Evolutionary conservation across 2,329 filamentous ascomycete genomes (phyloP).

Genomic region (Colletotrichum destructivum): DNA sequence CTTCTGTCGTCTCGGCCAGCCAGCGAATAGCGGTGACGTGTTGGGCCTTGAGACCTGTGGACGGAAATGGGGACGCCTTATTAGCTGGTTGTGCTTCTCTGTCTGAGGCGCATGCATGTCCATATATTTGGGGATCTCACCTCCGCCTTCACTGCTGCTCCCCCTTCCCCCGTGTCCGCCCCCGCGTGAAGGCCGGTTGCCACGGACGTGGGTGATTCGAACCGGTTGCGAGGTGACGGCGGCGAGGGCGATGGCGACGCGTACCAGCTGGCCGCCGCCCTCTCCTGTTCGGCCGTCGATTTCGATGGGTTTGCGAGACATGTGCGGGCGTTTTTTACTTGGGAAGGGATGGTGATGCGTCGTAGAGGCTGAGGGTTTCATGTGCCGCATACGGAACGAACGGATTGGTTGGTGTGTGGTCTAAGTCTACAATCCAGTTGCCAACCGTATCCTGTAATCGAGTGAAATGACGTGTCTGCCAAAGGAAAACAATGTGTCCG

Average conservation of each 20-base stretch:
- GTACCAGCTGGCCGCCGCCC: conserved; percentile 74
- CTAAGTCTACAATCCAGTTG: not conserved
- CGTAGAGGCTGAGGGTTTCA: not conserved
- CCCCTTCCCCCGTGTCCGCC: conserved; percentile 48
- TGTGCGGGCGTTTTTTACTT: not conserved
- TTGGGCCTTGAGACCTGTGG: conserved; percentile 71
- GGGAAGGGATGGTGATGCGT: not conserved
- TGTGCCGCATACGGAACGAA: not conserved
- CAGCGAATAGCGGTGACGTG: conserved; percentile 71
- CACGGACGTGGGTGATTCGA: conserved; percentile 68
- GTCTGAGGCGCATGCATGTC: not conserved
- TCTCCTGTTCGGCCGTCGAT: conserved; percentile 73
- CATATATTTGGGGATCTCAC: not conserved
- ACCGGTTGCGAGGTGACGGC: conserved; percentile 69
- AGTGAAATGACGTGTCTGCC: no score
- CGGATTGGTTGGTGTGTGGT: not conserved
- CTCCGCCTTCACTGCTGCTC: conserved; percentile 25
- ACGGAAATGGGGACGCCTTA: not conserved
- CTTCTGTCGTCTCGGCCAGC: conserved; percentile 67
- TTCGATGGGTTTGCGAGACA: conserved; percentile 54
- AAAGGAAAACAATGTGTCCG: not conserved
- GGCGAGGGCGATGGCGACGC: conserved; percentile 69
- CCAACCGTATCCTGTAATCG: not conserved
- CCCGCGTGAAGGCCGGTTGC: conserved; percentile 59
- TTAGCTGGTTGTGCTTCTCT: not conserved